These are phyloP conservation scores for Setaria viridis DNA, from an alignment of 202 grass and related monocot genomes.

Conservation along the genomic window DNA sequence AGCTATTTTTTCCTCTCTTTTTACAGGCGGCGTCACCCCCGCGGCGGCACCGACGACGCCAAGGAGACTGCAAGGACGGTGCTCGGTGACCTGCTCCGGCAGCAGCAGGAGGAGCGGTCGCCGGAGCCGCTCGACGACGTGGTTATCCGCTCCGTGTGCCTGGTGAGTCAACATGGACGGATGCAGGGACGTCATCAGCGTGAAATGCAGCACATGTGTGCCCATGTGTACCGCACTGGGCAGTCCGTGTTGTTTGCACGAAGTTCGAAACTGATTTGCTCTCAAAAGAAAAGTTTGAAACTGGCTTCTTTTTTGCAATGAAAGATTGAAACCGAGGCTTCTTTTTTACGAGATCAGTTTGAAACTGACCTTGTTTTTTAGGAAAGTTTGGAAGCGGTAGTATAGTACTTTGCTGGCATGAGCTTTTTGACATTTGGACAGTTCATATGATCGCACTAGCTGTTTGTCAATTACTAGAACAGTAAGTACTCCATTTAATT, in stretches of 20 bases:
- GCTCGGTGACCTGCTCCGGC: conserved; percentile 59
- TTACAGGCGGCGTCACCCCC: not conserved
- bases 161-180: conserved; percentile 37
- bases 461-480: no score
- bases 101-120: conserved; percentile 59
- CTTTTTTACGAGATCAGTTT: not conserved
- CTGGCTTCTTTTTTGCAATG: not conserved
- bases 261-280: not conserved
- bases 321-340: no score
- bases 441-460: not conserved
- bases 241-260: not conserved
- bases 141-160: conserved; percentile 46
- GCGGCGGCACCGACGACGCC: not conserved
- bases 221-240: not conserved
- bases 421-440: not conserved
- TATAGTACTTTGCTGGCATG: no score
- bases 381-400: no score
- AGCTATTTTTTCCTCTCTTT: no score
- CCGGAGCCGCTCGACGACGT: conserved; percentile 56
- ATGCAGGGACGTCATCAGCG: not conserved
- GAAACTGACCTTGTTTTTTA: not conserved
- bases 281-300: not conserved
- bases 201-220: not conserved
- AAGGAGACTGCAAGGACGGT: conserved; percentile 40
- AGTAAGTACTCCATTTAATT: not conserved